Conservation (phyloP, 768 basidiomycete genomes). For the Floccularia luteovirens region DNA sequence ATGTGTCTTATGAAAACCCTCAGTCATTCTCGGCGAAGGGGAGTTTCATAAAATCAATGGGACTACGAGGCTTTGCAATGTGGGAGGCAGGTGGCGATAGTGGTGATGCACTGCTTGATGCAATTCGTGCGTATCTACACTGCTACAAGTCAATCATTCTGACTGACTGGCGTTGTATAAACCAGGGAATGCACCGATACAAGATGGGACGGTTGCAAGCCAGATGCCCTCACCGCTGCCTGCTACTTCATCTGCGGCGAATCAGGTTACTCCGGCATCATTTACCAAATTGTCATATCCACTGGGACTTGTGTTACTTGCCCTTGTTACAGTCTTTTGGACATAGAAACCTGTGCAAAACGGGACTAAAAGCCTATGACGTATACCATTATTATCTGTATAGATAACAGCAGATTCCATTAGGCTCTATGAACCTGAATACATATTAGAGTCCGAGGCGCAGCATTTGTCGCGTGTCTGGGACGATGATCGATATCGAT, state of each 20-base stretch:
- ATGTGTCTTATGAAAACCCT: conserved; percentile 63
- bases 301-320: background rate
- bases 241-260: background rate
- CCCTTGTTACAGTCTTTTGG: too few species aligned
- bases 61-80: conserved; percentile 60
- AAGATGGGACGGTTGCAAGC: too few species aligned
- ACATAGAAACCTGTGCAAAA: too few species aligned
- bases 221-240: background rate
- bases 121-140: conserved; percentile 33
- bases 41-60: conserved; percentile 40
- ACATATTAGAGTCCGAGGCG: too few species aligned
- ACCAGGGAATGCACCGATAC: background rate
- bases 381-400: too few species aligned
- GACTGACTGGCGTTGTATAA: background rate
- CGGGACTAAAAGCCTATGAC: too few species aligned
- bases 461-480: too few species aligned
- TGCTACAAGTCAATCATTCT: background rate
- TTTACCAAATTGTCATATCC: background rate
- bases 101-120: conserved; percentile 51
- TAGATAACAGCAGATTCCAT: too few species aligned
- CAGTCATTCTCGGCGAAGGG: conserved; percentile 59
- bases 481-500: too few species aligned
- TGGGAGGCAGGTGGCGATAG: conserved; percentile 70
- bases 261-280: background rate
- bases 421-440: too few species aligned